These are phyloP conservation scores for Carex cristatella DNA, from an alignment of 176 grass and related monocot species.

Conservation along the genomic window DNA sequence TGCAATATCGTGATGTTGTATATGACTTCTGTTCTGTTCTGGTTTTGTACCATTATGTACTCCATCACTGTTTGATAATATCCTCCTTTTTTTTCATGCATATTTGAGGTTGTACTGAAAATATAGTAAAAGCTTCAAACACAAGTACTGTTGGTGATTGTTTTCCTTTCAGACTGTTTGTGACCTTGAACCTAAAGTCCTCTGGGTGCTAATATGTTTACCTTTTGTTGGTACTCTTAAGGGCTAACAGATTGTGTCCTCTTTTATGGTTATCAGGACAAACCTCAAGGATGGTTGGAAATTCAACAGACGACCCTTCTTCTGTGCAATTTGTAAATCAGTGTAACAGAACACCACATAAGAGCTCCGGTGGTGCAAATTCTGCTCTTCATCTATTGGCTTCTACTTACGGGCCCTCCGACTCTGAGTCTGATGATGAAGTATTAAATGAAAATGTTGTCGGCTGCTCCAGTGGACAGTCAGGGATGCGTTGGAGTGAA, in stretches of 20 bases:
- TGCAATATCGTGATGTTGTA: not conserved
- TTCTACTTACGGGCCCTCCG: slow-evolving; percentile 73
- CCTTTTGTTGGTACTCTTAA: not conserved
- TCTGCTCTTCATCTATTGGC: slow-evolving; percentile 87
- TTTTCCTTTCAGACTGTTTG: not conserved
- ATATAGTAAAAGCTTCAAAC: not conserved
- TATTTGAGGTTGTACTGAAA: not conserved
- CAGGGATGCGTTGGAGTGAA: slow-evolving; percentile 24
- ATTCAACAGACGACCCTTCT: slow-evolving; percentile 25
- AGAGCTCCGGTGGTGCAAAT: slow-evolving; percentile 22
- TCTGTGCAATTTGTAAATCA: slow-evolving; percentile 45
- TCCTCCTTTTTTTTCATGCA: not conserved
- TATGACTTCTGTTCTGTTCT: not conserved
- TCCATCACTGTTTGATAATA: not conserved
- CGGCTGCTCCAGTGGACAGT: not conserved
- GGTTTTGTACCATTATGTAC: not conserved
- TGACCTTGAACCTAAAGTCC: not conserved
- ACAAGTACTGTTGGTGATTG: not conserved
- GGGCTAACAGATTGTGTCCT: not conserved
- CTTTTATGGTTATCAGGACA: slow-evolving; percentile 29
- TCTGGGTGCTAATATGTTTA: not conserved
- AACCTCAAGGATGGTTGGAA: slow-evolving; percentile 21
- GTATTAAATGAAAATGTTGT: slow-evolving; percentile 22
- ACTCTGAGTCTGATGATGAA: slow-evolving; percentile 59
- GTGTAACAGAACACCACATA: slow-evolving; percentile 38